A percentile compares a stretch with the other conserved stretches of the same genome.
These are phyloP conservation scores for Sanghuangporus sanghuang DNA, from an alignment of 1,284 basidiomycete species.

Conservation along the genomic window DNA sequence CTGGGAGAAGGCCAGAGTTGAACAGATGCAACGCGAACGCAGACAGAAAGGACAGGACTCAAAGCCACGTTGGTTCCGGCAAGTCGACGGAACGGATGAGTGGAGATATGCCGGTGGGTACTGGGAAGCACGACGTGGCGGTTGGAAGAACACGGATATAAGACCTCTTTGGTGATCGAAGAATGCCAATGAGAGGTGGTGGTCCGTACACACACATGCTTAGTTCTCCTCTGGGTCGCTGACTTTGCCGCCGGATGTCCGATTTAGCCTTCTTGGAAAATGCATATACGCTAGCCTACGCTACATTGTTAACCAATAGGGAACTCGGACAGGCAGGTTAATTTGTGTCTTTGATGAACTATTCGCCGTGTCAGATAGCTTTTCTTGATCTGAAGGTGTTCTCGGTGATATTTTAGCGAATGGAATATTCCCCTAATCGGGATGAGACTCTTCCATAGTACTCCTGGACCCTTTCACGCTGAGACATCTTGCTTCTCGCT, in stretches of 20 bases:
- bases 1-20: conserved; percentile 67
- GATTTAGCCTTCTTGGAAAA: not conserved
- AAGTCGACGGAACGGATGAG: conserved; percentile 50
- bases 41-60: conserved; percentile 51
- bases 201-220: not conserved
- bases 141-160: conserved; percentile 50
- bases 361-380: too few species aligned
- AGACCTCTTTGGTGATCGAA: conserved; percentile 56
- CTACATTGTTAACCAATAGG: too few species aligned
- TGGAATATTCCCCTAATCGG: not conserved
- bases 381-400: not conserved
- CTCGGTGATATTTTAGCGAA: not conserved
- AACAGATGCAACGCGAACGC: conserved; percentile 69
- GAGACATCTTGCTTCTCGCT: not conserved
- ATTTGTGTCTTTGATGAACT: too few species aligned
- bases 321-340: too few species aligned
- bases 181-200: not conserved
- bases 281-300: too few species aligned
- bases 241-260: not conserved
- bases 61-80: conserved; percentile 68
- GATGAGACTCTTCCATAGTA: not conserved
- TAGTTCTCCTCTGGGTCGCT: not conserved
- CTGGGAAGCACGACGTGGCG: conserved; percentile 66
- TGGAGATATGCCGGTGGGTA: conserved; percentile 79
- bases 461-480: not conserved